Evolutionary conservation across 1,284 basidiomycete species (phyloP).

Genomic region (Fomitiporia mediterranea): DNA sequence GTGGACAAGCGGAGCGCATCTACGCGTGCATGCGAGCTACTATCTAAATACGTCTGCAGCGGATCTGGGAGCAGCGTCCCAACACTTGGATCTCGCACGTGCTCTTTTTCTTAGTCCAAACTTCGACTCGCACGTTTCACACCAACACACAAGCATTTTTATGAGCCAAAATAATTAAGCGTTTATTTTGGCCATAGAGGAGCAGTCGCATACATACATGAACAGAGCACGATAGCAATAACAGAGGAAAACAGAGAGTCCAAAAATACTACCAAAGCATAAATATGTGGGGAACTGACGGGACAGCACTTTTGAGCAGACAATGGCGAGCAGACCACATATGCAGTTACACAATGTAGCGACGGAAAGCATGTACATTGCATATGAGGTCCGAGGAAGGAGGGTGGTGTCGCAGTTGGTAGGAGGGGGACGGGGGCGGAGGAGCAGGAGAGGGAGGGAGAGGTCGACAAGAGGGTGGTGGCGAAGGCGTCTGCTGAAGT

Average conservation of each 20-base stretch:
- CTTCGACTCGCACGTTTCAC: too few species aligned
- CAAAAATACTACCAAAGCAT: background rate
- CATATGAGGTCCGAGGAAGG: background rate
- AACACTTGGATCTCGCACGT: too few species aligned
- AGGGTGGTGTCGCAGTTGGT: background rate
- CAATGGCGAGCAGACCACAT: background rate
- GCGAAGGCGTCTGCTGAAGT: background rate
- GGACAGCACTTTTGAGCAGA: background rate
- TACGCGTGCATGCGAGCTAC: background rate
- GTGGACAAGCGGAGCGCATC: too few species aligned
- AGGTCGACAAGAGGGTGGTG: background rate
- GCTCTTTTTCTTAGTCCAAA: background rate
- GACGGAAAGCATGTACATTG: background rate
- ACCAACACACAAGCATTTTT: background rate
- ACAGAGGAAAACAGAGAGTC: background rate
- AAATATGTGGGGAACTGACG: background rate
- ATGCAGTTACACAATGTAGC: background rate
- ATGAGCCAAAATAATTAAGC: background rate
- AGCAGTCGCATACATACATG: background rate
- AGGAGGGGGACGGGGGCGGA: background rate
- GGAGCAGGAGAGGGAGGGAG: background rate
- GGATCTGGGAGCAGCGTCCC: too few species aligned
- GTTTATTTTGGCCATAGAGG: background rate
- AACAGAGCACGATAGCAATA: background rate
- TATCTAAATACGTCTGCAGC: background rate